Evolutionary conservation across 2,329 filamentous ascomycete species (phyloP), one percentile per base, ranked within the genome.

Genomic region (Neonectria sp.): DNA sequence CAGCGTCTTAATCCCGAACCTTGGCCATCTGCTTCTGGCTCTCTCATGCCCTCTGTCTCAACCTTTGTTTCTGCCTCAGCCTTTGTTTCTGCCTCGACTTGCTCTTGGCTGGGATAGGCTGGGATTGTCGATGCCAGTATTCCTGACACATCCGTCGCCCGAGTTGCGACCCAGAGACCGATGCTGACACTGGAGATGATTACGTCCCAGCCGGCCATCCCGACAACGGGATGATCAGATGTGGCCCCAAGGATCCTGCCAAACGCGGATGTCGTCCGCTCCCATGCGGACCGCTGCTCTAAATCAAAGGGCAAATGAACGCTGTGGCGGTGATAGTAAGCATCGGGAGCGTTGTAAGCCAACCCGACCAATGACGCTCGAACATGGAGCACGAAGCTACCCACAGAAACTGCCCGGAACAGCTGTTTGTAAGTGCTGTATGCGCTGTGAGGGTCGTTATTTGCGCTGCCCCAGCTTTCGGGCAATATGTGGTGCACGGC

Each of bases 151-250:
- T 88, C 84, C 3, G 87, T 79, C 25, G 85, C 83, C 35, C 88
- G 82, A 1, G 86, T 82, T 46, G 87, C 87, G n/a, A 86, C 84
- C 89, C 89, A 91, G 2, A 86, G 63, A 1, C 88, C 84, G n/a
- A 90, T 76, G 63, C 84, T 86, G 15, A 88, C 65, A 2, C 82
- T 81, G 25, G 85, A 88, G 40, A 90, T 80, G 15, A 92, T 75
- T 2, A 89, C 89, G 76, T 92, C 90, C 78, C 85, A 86, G 6
- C 86, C 87, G 0, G 86, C 86, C 21, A 84, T 86, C 24, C 85
- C 85, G 33, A 91, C 85, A 25, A 85, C 86, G 0, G 89, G 89
- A 73, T 92, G 88, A 59, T 87, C 86, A 65, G 82, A 82, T 57
- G 88, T 82, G 1, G 86, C 84, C 46, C 82, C 85, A 29, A 86